Evolutionary conservation across 306 rosid genomes (phyloP).

Genomic region (Inga laurina): DNA sequence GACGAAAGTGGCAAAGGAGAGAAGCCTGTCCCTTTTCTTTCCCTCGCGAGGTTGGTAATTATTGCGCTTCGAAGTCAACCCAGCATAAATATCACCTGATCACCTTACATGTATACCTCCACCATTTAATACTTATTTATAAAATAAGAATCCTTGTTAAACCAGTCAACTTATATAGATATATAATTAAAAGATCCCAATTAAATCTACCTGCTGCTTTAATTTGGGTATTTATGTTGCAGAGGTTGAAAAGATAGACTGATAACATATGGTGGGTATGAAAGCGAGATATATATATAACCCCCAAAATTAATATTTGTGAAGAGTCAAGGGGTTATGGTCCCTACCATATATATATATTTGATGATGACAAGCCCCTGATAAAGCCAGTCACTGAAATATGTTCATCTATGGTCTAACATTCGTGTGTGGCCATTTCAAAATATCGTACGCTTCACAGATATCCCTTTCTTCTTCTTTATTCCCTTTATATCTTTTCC

Average conservation of each 20-base stretch:
- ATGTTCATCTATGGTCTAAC: background rate
- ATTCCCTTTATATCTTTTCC: background rate
- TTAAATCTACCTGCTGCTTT: background rate
- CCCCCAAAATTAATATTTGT: background rate
- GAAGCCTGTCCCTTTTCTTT: background rate
- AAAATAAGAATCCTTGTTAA: background rate
- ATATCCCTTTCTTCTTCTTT: background rate
- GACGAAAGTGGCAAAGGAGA: no score
- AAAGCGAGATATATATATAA: background rate
- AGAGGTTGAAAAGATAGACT: background rate
- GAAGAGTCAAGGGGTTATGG: background rate
- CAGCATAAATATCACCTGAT: background rate
- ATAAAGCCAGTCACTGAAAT: background rate
- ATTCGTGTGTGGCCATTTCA: background rate
- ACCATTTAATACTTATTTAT: background rate
- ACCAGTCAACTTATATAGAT: background rate
- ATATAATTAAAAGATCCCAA: background rate
- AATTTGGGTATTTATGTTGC: background rate
- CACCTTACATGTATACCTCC: background rate
- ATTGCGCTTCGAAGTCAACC: background rate
- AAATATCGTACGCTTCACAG: background rate
- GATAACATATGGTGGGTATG: background rate
- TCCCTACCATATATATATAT: background rate
- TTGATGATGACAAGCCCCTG: conserved; percentile 2
- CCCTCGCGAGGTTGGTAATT: background rate